These are phyloP conservation scores for Talaromyces borbonicus DNA, from an alignment of 495 filamentous ascomycete species.

Conservation along the genomic window DNA sequence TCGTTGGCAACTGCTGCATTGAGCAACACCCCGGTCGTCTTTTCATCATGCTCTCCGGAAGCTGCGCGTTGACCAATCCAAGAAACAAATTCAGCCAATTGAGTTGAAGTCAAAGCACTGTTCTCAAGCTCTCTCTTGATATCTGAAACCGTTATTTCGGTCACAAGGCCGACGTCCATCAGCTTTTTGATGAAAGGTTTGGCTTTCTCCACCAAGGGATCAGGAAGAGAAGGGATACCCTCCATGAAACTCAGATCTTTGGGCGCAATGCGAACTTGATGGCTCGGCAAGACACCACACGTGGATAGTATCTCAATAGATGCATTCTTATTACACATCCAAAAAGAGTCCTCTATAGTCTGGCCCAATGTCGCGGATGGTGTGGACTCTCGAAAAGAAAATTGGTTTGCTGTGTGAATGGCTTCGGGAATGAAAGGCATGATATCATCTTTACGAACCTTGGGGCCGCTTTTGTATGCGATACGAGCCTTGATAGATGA, in stretches of 20 bases:
- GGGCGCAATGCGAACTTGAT: constrained; percentile 66
- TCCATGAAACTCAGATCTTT: constrained; percentile 83
- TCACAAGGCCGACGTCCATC: constrained; percentile 68
- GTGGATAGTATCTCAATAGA: constrained; percentile 84
- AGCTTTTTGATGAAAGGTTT: constrained; percentile 66
- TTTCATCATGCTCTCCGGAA: constrained; percentile 54
- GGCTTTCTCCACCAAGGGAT: constrained; percentile 53
- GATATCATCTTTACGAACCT: constrained; percentile 51
- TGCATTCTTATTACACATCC: constrained; percentile 72
- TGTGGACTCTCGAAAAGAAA: constrained; percentile 78
- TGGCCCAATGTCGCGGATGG: constrained; percentile 70
- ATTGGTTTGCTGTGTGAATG: constrained; percentile 60
- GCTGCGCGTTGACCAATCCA: constrained; percentile 66
- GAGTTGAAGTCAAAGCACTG: constrained; percentile 62
- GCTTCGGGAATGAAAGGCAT: constrained; percentile 63
- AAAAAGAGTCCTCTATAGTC: constrained; percentile 87
- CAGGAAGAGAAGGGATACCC: constrained; percentile 77
- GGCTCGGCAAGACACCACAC: constrained; percentile 68
- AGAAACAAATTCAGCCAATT: constrained; percentile 69
- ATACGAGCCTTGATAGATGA: constrained; percentile 48
- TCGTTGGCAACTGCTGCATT: constrained; percentile 73
- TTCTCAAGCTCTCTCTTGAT: constrained; percentile 69
- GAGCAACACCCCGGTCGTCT: constrained; percentile 54
- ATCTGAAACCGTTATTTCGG: constrained; percentile 75
- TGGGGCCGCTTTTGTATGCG: constrained; percentile 37